phyloP scores from a whole-genome alignment of 305 asterid species.

The Fraxinus platypoda region DNA sequence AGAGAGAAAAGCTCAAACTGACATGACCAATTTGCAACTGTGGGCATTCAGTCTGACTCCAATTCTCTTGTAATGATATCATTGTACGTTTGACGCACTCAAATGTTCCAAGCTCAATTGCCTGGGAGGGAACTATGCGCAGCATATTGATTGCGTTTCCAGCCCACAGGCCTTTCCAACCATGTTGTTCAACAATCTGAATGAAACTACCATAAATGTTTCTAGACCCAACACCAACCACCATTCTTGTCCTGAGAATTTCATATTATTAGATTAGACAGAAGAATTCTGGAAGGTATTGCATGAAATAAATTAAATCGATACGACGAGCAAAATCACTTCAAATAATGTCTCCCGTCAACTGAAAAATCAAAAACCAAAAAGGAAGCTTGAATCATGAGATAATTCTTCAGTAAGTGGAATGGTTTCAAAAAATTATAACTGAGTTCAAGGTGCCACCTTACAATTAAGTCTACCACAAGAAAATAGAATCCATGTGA shows the following conservation, averaged over 20 bases:
- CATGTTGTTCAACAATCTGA: conserved; percentile 77
- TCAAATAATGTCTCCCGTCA: neutral
- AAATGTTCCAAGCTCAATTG: conserved; percentile 91
- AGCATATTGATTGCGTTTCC: conserved; percentile 90
- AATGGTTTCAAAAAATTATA: neutral
- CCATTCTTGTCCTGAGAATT: conserved; percentile 90
- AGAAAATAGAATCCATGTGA: neutral
- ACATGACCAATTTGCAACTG: conserved; percentile 53
- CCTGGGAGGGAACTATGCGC: conserved; percentile 91
- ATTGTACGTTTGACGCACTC: conserved; percentile 85
- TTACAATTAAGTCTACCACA: neutral
- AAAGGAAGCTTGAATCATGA: conserved; percentile 3
- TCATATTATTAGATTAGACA: conserved; percentile 12
- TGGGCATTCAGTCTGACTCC: conserved; percentile 46
- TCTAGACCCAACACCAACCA: conserved; percentile 88
- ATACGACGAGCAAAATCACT: conserved; percentile 9
- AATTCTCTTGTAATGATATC: conserved; percentile 65
- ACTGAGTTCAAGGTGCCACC: neutral
- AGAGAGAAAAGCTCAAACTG: conserved; percentile 47
- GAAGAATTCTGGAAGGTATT: neutral
- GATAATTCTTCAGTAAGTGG: conserved; percentile 1
- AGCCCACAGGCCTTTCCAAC: conserved; percentile 97
- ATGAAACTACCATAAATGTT: conserved; percentile 69
- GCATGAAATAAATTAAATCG: neutral
- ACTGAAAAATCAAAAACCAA: neutral